Percentiles rank a stretch among this genome's conserved stretches.
Conservation (phyloP, 2,329 filamentous ascomycete species). For the Diplocarpon rosae region DNA sequence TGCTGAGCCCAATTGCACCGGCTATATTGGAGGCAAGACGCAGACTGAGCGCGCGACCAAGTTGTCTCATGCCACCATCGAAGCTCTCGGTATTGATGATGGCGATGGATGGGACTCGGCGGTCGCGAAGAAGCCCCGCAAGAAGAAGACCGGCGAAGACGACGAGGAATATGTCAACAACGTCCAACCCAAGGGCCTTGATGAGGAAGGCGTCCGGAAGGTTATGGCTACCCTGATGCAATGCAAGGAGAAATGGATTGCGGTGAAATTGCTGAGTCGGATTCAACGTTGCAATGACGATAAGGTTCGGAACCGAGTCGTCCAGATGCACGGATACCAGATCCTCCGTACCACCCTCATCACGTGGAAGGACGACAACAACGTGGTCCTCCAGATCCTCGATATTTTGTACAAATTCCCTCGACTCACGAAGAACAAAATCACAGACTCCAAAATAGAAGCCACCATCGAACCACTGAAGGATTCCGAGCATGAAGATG, state of each 20-base stretch:
- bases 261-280: conserved; percentile 82
- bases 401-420: conserved; percentile 84
- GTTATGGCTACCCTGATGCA: conserved; percentile 96
- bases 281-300: conserved; percentile 83
- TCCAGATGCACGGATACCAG: conserved; percentile 94
- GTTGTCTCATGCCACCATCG: conserved; percentile 76
- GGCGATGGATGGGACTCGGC: conserved; percentile 84
- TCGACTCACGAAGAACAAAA: conserved; percentile 90
- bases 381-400: conserved; percentile 79
- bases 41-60: conserved; percentile 94
- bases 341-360: conserved; percentile 81
- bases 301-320: conserved; percentile 73
- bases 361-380: conserved; percentile 80
- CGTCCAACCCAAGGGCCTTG: conserved; percentile 65
- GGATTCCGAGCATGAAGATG: conserved; percentile 59
- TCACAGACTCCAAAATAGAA: conserved; percentile 92
- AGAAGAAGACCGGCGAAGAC: conserved; percentile 84
- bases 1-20: conserved; percentile 85
- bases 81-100: conserved; percentile 91
- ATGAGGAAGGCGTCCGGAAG: conserved; percentile 77
- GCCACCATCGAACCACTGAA: conserved; percentile 61
- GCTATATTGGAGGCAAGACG: conserved; percentile 94
- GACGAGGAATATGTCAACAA: conserved; percentile 95
- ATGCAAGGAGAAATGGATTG: conserved; percentile 99
- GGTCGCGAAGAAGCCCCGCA: conserved; percentile 79